These are phyloP conservation scores for Botryotinia calthae DNA, from an alignment of 2,329 filamentous ascomycete genomes.

Conservation along the genomic window DNA sequence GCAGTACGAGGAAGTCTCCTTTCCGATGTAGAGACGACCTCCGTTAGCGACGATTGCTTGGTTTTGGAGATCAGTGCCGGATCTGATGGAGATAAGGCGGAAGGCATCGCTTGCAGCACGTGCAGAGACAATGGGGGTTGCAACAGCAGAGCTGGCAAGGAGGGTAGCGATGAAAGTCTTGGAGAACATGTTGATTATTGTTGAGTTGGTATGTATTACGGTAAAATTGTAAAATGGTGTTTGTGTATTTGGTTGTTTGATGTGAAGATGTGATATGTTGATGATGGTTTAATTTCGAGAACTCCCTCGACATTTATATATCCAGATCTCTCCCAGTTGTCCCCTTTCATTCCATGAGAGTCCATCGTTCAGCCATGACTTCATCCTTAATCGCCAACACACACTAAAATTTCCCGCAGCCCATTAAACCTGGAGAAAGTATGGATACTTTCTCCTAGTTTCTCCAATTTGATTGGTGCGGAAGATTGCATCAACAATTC, in stretches of 20 bases:
- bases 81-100: conserved; percentile 25
- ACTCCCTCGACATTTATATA: conserved; percentile 14
- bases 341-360: background rate
- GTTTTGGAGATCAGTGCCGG: conserved; percentile 1
- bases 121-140: conserved; percentile 12
- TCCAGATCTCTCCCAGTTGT: background rate
- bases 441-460: background rate
- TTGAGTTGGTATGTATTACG: background rate
- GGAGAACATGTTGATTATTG: conserved; percentile 22
- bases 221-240: background rate
- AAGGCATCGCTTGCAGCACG: background rate
- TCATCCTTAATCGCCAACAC: background rate
- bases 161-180: conserved; percentile 21
- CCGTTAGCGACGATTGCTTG: background rate
- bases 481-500: conserved; percentile 6
- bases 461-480: background rate
- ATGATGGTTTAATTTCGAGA: background rate
- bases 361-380: background rate
- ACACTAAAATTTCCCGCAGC: background rate
- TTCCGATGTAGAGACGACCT: conserved; percentile 17
- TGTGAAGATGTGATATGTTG: background rate
- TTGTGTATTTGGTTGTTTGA: background rate
- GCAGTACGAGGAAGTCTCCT: conserved; percentile 11
- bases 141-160: conserved; percentile 20
- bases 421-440: background rate